These are phyloP conservation scores for Leccinum solheimii DNA, from an alignment of 1,284 basidiomycete species.

Conservation along the genomic window DNA sequence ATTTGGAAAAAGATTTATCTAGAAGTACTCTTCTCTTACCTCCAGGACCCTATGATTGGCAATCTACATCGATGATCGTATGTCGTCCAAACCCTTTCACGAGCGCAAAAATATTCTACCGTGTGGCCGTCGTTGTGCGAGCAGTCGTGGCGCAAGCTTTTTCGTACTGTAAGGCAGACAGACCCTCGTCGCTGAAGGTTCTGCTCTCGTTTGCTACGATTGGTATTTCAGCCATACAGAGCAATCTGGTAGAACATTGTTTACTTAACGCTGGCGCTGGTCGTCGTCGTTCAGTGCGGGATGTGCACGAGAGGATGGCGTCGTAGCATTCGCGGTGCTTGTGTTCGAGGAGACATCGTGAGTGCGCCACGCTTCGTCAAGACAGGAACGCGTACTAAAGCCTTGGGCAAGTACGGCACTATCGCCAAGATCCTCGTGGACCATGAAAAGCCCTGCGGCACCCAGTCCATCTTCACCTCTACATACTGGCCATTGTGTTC, in stretches of 20 bases:
- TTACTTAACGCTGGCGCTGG: background rate
- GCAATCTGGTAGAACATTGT: background rate
- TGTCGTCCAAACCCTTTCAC: background rate
- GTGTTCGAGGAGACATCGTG: conserved; percentile 10
- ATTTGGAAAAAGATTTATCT: conserved; percentile 7
- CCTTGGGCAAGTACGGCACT: background rate
- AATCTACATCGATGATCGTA: conserved; percentile 3
- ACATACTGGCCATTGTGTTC: background rate
- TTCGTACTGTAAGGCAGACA: conserved; percentile 7
- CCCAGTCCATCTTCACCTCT: conserved; percentile 2
- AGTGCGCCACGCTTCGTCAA: background rate
- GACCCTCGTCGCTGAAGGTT: conserved; percentile 8
- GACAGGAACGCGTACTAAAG: background rate
- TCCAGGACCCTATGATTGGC: conserved; percentile 13
- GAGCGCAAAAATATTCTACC: conserved; percentile 5
- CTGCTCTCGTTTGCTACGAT: conserved; percentile 11
- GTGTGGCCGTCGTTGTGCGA: conserved; percentile 8
- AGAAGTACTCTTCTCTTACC: conserved; percentile 2
- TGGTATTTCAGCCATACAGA: background rate
- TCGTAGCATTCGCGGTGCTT: conserved; percentile 9
- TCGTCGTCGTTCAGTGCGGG: background rate
- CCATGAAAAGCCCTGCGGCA: conserved; percentile 1
- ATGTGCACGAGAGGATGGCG: conserved; percentile 1
- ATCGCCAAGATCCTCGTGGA: conserved; percentile 9
- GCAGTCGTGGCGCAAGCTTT: background rate